These are phyloP conservation scores for Przewalskia tangutica DNA, from an alignment of 257 asterid species.

Conservation along the genomic window DNA sequence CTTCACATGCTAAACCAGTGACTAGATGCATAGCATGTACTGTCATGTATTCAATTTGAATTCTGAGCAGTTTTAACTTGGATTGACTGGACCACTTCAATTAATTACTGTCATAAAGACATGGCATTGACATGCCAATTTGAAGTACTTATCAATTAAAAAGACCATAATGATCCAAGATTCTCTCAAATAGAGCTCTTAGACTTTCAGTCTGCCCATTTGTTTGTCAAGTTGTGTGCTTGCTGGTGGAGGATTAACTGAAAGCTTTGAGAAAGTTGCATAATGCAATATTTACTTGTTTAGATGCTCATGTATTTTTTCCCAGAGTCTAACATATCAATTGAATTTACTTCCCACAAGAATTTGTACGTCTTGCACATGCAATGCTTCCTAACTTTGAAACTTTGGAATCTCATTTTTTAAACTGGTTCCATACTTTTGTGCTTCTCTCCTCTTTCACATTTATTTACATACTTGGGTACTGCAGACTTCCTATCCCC, in stretches of 20 bases:
- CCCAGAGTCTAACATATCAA: background rate
- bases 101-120: background rate
- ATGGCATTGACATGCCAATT: background rate
- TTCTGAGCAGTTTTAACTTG: too few relatives aligned
- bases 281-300: background rate
- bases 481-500: background rate
- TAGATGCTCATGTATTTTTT: background rate
- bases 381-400: background rate
- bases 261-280: background rate
- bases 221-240: background rate
- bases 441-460: background rate
- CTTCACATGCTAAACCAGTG: background rate
- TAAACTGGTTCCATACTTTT: background rate
- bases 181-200: background rate
- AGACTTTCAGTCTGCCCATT: background rate
- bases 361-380: background rate
- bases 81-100: background rate
- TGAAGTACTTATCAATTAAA: background rate
- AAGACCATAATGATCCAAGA: background rate
- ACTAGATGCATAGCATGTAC: background rate
- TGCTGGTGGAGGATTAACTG: background rate
- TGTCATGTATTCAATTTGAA: background rate
- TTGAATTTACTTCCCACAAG: background rate
- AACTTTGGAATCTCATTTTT: background rate
- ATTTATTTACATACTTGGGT: background rate